Base-by-base conservation (phyloP, 1,284 basidiomycete genomes). In the Ganoderma sp. region DNA sequence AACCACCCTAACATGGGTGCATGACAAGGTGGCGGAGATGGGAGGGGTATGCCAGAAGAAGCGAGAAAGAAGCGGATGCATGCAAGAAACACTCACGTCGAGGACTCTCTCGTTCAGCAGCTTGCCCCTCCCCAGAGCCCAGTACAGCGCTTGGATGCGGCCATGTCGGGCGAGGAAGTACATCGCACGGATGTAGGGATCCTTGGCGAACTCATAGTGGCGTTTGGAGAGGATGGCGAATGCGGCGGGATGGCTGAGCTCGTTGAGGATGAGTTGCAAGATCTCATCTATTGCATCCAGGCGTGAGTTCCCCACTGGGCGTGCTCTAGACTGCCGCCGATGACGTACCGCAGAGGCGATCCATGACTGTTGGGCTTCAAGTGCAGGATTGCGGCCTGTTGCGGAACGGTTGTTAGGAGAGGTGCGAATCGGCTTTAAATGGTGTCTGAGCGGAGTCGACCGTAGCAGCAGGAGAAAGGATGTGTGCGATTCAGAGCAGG, bases 91-190 rank as follows among this genome's bases (percentile, higher is more conserved):
- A 84, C 89, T 77, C 76, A 92, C 91, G 81, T 92, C 88, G 74
- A 92, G 84, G 69, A 91, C 89, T 62, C 84, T 82, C 70, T 88
- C 85, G 58, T 81, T 88, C 58, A 92, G 76, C 41, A 92, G 80
- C 76, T 84, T 89, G 28, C 90, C 90, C 70, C 89, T 83, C 28
- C 88, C 88, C 65, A 93, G 78, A 25, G 91, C 90, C 82, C 87
- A 87, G 75, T 86, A 93, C 73, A 92, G 79, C 57, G 91, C 91
- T 74, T 92, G 85, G 65, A 85, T 83, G 63, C 81, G 81, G 28
- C 91, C 91, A 79, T 91, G 87, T 71, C 90, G 89, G 70, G 83
- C 80, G 73, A 93, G 84, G 78, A 93, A 93, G 78, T 92, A 93
- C 73, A 85, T 85, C 14, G 91, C 89, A 70, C 90, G 85, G 73